phyloP scores from a whole-genome alignment of 140 eudicot genomes.

The Erigeron philadelphicus region DNA sequence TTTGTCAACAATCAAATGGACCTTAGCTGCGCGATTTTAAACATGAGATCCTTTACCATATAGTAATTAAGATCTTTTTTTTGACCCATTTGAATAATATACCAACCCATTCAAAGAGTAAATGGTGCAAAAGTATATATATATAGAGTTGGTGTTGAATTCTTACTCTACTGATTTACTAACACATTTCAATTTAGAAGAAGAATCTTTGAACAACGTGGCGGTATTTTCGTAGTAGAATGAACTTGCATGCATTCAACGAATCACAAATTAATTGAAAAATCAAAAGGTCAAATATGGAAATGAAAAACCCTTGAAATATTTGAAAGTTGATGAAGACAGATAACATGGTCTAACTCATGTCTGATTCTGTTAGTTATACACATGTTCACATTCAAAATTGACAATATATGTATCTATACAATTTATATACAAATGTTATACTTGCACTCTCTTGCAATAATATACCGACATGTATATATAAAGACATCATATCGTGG shows the following conservation, averaged over 20 bases:
- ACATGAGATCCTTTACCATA: background rate
- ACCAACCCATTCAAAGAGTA: background rate
- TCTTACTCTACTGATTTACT: constrained; percentile 9
- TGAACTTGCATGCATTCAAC: constrained; percentile 28
- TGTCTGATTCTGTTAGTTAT: constrained; percentile 24
- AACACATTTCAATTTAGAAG: constrained; percentile 13
- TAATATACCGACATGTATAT: constrained; percentile 26
- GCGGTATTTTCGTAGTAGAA: constrained; percentile 20
- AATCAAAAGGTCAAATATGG: constrained; percentile 19
- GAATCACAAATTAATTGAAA: constrained; percentile 21
- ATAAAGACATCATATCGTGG: constrained; percentile 29
- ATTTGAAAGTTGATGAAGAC: constrained; percentile 25
- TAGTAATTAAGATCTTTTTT: background rate
- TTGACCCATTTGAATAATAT: background rate
- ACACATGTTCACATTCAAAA: constrained; percentile 33
- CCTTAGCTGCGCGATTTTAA: background rate
- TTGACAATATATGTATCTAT: constrained; percentile 17
- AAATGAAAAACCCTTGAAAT: constrained; percentile 17
- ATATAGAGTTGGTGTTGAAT: constrained; percentile 11
- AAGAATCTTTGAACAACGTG: constrained; percentile 26
- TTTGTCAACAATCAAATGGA: background rate
- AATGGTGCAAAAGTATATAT: background rate
- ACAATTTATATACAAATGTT: background rate
- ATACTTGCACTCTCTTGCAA: constrained; percentile 21
- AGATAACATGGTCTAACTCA: constrained; percentile 18